These are phyloP conservation scores for Talaromyces sp. DNA, from an alignment of 2,329 filamentous ascomycete genomes.

Conservation along the genomic window DNA sequence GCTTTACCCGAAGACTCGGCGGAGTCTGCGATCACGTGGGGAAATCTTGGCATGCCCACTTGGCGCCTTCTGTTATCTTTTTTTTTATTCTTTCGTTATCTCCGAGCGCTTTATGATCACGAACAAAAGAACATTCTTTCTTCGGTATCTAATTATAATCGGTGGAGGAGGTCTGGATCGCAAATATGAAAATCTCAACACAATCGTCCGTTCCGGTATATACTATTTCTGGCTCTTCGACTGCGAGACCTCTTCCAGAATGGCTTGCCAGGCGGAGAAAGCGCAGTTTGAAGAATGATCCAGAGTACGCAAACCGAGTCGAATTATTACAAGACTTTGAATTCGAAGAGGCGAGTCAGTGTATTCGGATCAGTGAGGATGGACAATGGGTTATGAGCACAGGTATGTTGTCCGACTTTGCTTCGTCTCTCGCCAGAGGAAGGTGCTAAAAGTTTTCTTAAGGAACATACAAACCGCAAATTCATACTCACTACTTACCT, in stretches of 20 bases:
- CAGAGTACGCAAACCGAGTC: constrained; percentile 88
- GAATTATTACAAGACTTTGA: constrained; percentile 97
- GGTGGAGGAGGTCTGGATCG: constrained; percentile 14
- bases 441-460: constrained; percentile 1
- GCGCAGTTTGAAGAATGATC: constrained; percentile 84
- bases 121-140: neutral
- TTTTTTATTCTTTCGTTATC: constrained; percentile 26
- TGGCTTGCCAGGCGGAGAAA: constrained; percentile 92
- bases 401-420: constrained; percentile 48
- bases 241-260: constrained; percentile 83
- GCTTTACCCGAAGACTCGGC: constrained; percentile 14
- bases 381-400: constrained; percentile 97
- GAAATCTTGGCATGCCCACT: constrained; percentile 19
- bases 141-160: neutral
- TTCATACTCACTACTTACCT: constrained; percentile 92
- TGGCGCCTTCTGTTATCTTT: constrained; percentile 21
- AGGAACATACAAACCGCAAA: constrained; percentile 74
- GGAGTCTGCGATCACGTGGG: constrained; percentile 22
- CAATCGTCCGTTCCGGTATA: constrained; percentile 85
- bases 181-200: constrained; percentile 54
- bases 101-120: neutral
- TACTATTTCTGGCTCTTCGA: constrained; percentile 88
- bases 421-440: neutral
- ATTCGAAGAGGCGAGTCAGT: constrained; percentile 92
- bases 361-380: constrained; percentile 87